Base-by-base conservation (phyloP, 108 stramenopile genomes). In the Stephanodiscus minutulus region DNA sequence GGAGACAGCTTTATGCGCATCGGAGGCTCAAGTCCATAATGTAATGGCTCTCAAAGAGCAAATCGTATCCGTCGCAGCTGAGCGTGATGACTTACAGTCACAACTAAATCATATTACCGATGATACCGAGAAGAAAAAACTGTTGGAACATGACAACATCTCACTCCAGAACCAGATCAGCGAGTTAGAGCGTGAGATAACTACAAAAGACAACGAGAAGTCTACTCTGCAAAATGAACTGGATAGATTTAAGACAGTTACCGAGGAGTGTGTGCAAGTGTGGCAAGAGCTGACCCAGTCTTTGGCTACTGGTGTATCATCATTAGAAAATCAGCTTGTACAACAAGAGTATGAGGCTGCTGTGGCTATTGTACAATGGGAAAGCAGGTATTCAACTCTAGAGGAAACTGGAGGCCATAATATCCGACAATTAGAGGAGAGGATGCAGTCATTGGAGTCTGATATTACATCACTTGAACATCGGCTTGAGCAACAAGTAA, bases 301-400 rank as follows among this genome's bases (percentile, higher is more conserved):
- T 33, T 37, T 90, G 52, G 81, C 86, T 61, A 22, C 72, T 5
- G 70, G 27, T 54, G 39, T 89, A 12, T 25, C 67, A 28, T 77
- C 76, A 1, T 37, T 88, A 21, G 63, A 85, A 63, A 43, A 49
- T 12, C 77, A 86, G 58, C 48, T 89, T 24, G 52, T 66, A 52
- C 77, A 81, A 25, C 86, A 86, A 68, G 78, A 86, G 47, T 62
- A 78, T 13, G 91, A 88, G 61, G 86, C 88, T 8, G 47, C 74
- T 18, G 76, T 77, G 18, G 86, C 80, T 0, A 88, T 92, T 57
- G 73, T 68, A 10, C 65, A 78, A 61, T 89, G 87, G 88, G 80
- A 87, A 60, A 59, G 54, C 31, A 43, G 78, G 20, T 85, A 54
- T 49, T 82, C 85, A 65, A 48, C 70, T 52, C 25, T 76, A 9